Base-by-base conservation (phyloP, 1,284 basidiomycete species). In the Earliella scabrosa region DNA sequence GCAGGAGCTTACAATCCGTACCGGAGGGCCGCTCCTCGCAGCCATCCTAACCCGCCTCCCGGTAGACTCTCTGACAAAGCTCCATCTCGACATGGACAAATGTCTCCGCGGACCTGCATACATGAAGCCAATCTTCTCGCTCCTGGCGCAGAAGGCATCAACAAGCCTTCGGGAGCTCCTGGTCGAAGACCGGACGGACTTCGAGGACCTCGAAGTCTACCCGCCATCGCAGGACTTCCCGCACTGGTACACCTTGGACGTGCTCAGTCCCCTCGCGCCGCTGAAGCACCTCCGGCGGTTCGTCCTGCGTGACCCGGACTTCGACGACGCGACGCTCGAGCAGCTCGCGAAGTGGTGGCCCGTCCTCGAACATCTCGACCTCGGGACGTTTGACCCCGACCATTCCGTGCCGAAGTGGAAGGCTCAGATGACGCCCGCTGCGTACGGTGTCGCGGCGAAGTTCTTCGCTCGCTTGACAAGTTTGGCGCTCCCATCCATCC, bases 1-100 rank as follows among this genome's bases (percentile, higher is more conserved):
- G 18, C 67, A 71, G 31, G 74, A 69, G 40, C 67, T 86, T 18
- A 73, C 70, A 45, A 73, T 87, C 44, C 77, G 78, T 32, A 76
- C 76, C 9, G 50, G 55, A 31, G 68, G 66, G 0, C 43, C 61
- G 0, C 58, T 70, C 14, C 45, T 76, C 39, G 66, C 72, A 16
- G 62, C 70, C 6, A 53, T 82, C 2, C 63, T 81, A 20, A 69
- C 72, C 8, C 66, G 69, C 50, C 52, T 86, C 14, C 64, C 65
- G 64, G 20, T 58, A 52, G 29, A 64, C 36, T 71, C 62, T 32
- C 69, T 85, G 24, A 66, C 63, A 34, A 72, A 72, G 26, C 66
- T 86, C 11, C 71, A 73, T 55, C 47, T 71, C 13, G 71, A 83
- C 31, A 71, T 74, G 27, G 65, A 66, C 14, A 60, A 65, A 16